Percentiles rank a stretch among this genome's conserved stretches.
Evolutionary conservation across 2,329 filamentous ascomycete genomes (phyloP).

Genomic region (Periconia sp.): DNA sequence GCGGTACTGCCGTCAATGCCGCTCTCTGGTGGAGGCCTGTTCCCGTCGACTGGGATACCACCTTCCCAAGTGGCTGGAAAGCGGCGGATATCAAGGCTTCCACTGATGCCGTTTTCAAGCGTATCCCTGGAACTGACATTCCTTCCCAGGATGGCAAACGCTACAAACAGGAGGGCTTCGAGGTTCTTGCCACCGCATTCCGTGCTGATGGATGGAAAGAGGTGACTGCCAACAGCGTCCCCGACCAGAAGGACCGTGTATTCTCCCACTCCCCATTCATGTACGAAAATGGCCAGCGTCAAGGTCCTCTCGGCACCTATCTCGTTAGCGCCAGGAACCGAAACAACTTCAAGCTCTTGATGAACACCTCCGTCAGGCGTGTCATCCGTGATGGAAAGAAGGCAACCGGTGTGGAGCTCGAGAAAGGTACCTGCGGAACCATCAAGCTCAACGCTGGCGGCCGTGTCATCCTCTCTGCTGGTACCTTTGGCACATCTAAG

Average conservation of each 20-base stretch:
- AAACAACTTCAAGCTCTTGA: conserved; percentile 68
- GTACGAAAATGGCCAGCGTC: conserved; percentile 66
- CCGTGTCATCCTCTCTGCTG: conserved; percentile 68
- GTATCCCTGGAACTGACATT: conserved; percentile 69
- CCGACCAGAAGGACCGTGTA: conserved; percentile 65
- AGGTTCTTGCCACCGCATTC: conserved; percentile 63
- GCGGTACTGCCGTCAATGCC: conserved; percentile 67
- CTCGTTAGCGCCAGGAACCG: conserved; percentile 62
- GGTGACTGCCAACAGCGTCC: conserved; percentile 61
- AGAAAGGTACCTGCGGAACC: conserved; percentile 61
- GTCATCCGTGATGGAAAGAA: conserved; percentile 65
- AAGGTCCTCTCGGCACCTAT: conserved; percentile 72
- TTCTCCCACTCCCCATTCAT: conserved; percentile 68
- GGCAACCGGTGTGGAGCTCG: conserved; percentile 69
- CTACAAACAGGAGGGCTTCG: conserved; percentile 68
- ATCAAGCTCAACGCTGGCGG: conserved; percentile 63
- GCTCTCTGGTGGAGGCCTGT: conserved; percentile 70
- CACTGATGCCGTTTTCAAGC: conserved; percentile 63
- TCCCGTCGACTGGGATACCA: conserved; percentile 68
- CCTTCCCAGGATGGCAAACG: conserved; percentile 68
- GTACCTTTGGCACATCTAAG: conserved; percentile 70
- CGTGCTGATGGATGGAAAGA: conserved; percentile 63
- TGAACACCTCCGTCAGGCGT: conserved; percentile 66
- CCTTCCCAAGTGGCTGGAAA: conserved; percentile 74
- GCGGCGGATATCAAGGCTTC: conserved; percentile 62